Percentiles rank a stretch among this genome's conserved stretches.
These are phyloP conservation scores for Calonectria pseudoturangicola DNA, from an alignment of 2,329 filamentous ascomycete species.

Conservation along the genomic window DNA sequence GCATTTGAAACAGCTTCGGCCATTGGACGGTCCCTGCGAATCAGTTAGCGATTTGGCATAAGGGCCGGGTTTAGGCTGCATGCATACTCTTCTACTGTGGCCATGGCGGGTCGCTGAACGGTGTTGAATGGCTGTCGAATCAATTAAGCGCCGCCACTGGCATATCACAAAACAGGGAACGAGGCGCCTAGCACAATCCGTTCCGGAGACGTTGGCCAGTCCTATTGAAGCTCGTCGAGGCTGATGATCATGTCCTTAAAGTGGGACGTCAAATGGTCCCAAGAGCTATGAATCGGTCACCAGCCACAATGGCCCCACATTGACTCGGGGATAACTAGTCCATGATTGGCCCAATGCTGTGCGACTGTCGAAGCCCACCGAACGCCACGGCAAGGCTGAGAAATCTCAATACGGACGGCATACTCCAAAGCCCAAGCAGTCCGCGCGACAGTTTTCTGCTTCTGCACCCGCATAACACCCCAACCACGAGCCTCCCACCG, in stretches of 20 bases:
- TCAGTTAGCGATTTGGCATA: constrained; percentile 44
- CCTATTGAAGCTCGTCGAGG: constrained; percentile 50
- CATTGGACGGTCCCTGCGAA: constrained; percentile 44
- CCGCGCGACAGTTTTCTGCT: constrained; percentile 32
- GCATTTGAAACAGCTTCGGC: constrained; percentile 38
- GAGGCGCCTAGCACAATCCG: not conserved
- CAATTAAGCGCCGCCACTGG: not conserved
- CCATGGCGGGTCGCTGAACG: constrained; percentile 40
- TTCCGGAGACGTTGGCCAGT: not conserved
- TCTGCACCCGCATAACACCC: constrained; percentile 35
- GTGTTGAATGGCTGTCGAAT: constrained; percentile 20
- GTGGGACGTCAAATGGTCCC: constrained; percentile 47
- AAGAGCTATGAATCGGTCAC: constrained; percentile 38
- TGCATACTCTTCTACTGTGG: constrained; percentile 49
- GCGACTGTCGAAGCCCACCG: constrained; percentile 47
- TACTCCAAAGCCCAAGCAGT: constrained; percentile 40
- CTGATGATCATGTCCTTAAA: constrained; percentile 48
- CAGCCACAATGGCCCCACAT: constrained; percentile 45
- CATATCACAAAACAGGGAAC: not conserved
- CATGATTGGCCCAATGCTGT: constrained; percentile 48
- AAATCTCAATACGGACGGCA: constrained; percentile 57
- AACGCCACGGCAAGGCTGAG: constrained; percentile 67
- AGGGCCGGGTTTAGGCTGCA: constrained; percentile 8
- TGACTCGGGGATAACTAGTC: not conserved
- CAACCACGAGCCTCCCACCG: constrained; percentile 27